These are phyloP conservation scores for Cladosporium sp. DNA, from an alignment of 2,329 filamentous ascomycete species.

Conservation along the genomic window DNA sequence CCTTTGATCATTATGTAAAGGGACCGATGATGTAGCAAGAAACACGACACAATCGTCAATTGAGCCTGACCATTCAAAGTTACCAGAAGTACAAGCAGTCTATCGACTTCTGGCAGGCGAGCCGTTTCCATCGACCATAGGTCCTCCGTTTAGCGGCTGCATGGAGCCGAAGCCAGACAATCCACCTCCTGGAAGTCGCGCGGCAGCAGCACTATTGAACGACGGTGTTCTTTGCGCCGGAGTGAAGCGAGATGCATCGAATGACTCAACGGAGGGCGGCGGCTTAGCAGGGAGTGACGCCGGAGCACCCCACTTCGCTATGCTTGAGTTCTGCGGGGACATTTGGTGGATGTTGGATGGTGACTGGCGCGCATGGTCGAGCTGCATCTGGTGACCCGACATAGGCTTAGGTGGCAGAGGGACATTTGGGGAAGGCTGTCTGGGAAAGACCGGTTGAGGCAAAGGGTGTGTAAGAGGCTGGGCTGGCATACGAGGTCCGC, in stretches of 20 bases:
- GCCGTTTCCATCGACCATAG: not conserved
- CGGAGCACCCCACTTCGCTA: slow-evolving; percentile 55
- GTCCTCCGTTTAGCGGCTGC: slow-evolving; percentile 11
- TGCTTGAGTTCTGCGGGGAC: slow-evolving; percentile 30
- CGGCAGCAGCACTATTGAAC: slow-evolving; percentile 15
- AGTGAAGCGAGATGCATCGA: slow-evolving; percentile 16
- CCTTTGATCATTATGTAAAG: not conserved
- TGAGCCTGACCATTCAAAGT: not conserved
- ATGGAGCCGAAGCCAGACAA: slow-evolving; percentile 17
- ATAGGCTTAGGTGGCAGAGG: slow-evolving; percentile 31
- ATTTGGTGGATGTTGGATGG: slow-evolving; percentile 20
- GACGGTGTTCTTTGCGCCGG: slow-evolving; percentile 14
- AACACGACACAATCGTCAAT: not conserved
- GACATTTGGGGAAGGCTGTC: slow-evolving; percentile 31
- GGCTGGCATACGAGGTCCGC: slow-evolving; percentile 8
- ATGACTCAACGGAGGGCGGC: slow-evolving; percentile 40
- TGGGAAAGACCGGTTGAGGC: slow-evolving; percentile 34
- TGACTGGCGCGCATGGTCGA: slow-evolving; percentile 25
- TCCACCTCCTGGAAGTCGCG: slow-evolving; percentile 9
- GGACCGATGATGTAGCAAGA: not conserved
- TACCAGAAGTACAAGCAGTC: no score
- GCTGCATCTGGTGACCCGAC: not conserved
- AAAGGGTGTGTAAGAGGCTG: slow-evolving; percentile 33
- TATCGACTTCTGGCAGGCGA: slow-evolving; percentile 1
- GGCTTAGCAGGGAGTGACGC: slow-evolving; percentile 53